Evolutionary conservation across 371 early-diverging fungal species (phyloP).

Genomic region (Actinomortierella ambigua): DNA sequence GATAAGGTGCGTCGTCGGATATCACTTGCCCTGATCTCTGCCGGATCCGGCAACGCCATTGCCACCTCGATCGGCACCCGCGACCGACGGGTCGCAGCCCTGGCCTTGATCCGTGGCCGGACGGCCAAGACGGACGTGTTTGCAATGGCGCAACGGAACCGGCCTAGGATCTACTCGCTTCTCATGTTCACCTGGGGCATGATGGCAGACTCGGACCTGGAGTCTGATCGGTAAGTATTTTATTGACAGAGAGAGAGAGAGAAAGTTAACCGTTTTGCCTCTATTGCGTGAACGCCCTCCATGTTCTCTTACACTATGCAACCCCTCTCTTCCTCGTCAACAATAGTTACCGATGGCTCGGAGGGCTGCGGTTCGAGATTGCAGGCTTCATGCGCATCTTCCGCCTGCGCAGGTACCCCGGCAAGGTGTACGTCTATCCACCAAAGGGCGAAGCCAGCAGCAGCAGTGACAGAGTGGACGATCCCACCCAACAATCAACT

Average conservation of each 20-base stretch:
- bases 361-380: conserved; percentile 33
- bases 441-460: conserved; percentile 7
- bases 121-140: conserved; percentile 37
- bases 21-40: conserved; percentile 27
- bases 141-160: conserved; percentile 27
- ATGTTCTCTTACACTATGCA: background rate
- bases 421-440: conserved; percentile 35
- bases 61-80: conserved; percentile 26
- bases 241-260: no score
- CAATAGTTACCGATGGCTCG: conserved; percentile 39
- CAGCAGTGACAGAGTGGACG: no score
- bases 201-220: conserved; percentile 41
- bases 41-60: conserved; percentile 42
- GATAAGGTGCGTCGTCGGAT: conserved; percentile 15
- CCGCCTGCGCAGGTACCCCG: conserved; percentile 40
- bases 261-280: background rate
- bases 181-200: conserved; percentile 42
- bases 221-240: conserved; percentile 29
- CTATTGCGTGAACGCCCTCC: background rate
- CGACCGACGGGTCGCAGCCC: conserved; percentile 19
- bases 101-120: conserved; percentile 30
- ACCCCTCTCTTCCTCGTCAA: background rate
- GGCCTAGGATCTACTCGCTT: conserved; percentile 35
- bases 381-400: conserved; percentile 39
- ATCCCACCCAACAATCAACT: no score